Evolutionary conservation across 169 alveolate genomes (phyloP).

Genomic region (Fabrea salina): DNA sequence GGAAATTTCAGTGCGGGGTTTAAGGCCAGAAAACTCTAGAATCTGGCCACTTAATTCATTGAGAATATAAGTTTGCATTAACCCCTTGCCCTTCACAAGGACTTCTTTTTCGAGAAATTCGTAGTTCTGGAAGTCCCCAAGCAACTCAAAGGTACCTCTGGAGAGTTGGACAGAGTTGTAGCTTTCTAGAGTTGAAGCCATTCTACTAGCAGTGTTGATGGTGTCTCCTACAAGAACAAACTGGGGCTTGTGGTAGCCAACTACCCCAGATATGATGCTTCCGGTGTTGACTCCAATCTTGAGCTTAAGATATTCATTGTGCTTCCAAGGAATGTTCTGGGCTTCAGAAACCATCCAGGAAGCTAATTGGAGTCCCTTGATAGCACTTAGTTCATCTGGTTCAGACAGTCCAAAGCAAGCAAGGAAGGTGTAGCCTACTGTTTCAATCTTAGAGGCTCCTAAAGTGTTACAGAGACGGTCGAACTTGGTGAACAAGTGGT

Average conservation of each 20-base stretch:
- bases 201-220: conserved; percentile 95
- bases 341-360: neutral
- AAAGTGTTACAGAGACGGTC: conserved; percentile 13
- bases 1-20: no score
- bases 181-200: conserved; percentile 50
- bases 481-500: conserved; percentile 6
- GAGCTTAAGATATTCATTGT: conserved; percentile 32
- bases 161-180: conserved; percentile 3
- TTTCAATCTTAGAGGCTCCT: conserved; percentile 36
- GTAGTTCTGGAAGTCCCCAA: neutral
- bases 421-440: conserved; percentile 30
- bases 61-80: neutral
- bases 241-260: conserved; percentile 96
- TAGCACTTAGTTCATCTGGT: conserved; percentile 11
- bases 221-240: conserved; percentile 98
- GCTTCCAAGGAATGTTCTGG: neutral
- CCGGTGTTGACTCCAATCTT: conserved; percentile 96
- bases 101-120: neutral
- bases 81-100: conserved; percentile 25
- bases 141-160: neutral
- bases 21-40: no score
- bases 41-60: no score
- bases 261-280: conserved; percentile 94
- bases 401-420: conserved; percentile 34
- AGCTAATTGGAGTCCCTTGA: conserved; percentile 1